Evolutionary conservation across 1,284 basidiomycete genomes (phyloP), one percentile per base, ranked within the genome.

Genomic region (Cryptococcus maquisensis): DNA sequence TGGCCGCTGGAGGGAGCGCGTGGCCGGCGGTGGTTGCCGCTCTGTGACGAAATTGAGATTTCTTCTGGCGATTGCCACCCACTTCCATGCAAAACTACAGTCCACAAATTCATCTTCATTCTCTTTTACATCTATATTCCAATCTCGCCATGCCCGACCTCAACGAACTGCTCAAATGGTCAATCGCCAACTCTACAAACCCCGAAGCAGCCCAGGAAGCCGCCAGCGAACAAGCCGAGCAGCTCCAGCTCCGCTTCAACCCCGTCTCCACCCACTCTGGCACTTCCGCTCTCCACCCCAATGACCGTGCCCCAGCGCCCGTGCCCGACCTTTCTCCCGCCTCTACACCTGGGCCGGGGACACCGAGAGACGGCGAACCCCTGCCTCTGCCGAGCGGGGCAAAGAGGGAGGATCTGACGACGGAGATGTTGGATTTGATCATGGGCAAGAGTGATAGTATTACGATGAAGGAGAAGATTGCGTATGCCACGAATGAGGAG

Each of bases 381-480:
- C 39, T 52, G 24, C 55, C 54, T 21, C 38, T 52, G 16, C 54
- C 56, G 1, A 44, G 52, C 13, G 36, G 38, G 2, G 51, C 61
- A 20, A 54, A 52, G 42, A 54, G 61, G 32, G 50, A 50, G 28
- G 65, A 71, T 45, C 56, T 75, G 32, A 68, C 65, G 13, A 66
- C 90, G 0, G 89, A 79, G 38, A 83, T 95, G 61, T 86, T 95
- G 62, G 90, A 94, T 67, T 73, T 83, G 67, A 91, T 96, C 64
- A 80, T 96, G 54, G 92, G 92, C 23, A 90, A 87, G 67, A 82
- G 86, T 1, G 93, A 96, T 69, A 82, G 88, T 2, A 84, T 84
- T 56, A 78, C 86, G 41, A 95, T 96, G 90, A 89, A 88, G 65
- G 91, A 95, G 68, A 86, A 87, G 61, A 80, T 95, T 71, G 80